These are phyloP conservation scores for Cucurbita pepo DNA, from an alignment of 306 rosid species.

Conservation along the genomic window DNA sequence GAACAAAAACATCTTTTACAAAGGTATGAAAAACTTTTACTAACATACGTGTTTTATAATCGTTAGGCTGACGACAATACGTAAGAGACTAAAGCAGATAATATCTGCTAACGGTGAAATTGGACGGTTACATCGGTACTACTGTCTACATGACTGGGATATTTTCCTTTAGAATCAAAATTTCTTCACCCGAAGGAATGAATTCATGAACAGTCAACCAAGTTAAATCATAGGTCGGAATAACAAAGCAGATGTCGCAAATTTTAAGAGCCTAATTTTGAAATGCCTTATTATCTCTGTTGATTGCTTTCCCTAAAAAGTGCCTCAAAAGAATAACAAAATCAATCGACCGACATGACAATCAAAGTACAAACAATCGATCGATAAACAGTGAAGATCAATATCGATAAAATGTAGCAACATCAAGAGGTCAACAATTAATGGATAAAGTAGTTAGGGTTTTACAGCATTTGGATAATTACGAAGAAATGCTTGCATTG, in stretches of 20 bases:
- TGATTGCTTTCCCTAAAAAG: background rate
- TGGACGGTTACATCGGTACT: background rate
- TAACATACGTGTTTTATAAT: no score
- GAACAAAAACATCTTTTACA: no score
- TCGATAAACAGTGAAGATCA: background rate
- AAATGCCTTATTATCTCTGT: conserved; percentile 1
- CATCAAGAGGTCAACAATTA: background rate
- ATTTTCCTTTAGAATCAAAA: background rate
- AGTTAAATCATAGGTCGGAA: background rate
- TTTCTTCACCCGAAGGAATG: background rate
- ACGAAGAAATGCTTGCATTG: background rate
- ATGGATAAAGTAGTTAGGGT: background rate
- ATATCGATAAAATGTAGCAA: background rate
- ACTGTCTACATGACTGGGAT: background rate
- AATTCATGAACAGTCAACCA: background rate
- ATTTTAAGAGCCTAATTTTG: background rate
- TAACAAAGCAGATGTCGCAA: background rate
- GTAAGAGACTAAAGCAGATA: no score
- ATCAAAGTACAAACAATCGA: background rate
- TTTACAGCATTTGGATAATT: background rate
- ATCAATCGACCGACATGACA: background rate
- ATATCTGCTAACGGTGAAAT: background rate
- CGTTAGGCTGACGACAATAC: no score
- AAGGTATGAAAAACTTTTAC: no score
- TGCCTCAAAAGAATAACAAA: background rate